Percentiles rank a stretch among this genome's conserved stretches.
phyloP scores from a whole-genome alignment of 2,329 filamentous ascomycete genomes.

The Calonectria hawksworthii region DNA sequence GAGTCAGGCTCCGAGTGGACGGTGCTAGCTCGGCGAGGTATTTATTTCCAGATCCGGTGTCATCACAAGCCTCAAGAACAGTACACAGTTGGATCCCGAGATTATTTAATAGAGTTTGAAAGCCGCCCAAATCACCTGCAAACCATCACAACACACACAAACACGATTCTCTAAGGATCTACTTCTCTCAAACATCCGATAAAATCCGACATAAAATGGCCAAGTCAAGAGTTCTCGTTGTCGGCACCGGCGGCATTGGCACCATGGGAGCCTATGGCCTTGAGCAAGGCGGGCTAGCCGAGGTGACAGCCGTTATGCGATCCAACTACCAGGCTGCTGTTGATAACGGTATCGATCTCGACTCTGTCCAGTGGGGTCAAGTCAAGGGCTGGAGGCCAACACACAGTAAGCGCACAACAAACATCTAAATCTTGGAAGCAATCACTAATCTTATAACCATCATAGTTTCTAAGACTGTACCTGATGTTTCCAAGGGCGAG shows the following conservation, averaged over 20 bases:
- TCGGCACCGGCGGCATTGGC: slow-evolving; percentile 70
- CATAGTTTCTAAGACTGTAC: slow-evolving; percentile 62
- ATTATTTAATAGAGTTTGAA: neutral
- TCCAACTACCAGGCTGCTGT: slow-evolving; percentile 67
- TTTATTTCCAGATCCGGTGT: neutral
- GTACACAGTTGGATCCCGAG: neutral
- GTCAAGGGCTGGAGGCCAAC: slow-evolving; percentile 65
- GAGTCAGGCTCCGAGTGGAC: neutral
- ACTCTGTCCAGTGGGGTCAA: slow-evolving; percentile 68
- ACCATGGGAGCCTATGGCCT: slow-evolving; percentile 69
- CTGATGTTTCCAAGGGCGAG: slow-evolving; percentile 52
- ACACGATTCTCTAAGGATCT: neutral
- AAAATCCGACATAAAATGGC: neutral
- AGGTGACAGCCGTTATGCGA: slow-evolving; percentile 67
- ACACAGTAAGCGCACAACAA: slow-evolving; percentile 46
- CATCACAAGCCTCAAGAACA: neutral
- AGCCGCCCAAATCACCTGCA: neutral
- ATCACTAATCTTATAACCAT: neutral
- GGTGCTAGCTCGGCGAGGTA: neutral
- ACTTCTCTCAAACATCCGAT: neutral
- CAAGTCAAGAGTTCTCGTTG: slow-evolving; percentile 61
- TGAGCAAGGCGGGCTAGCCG: slow-evolving; percentile 63
- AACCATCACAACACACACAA: neutral
- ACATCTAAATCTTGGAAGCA: neutral
- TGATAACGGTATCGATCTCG: slow-evolving; percentile 65